A percentile compares a stretch with the other conserved stretches of the same genome.
These are phyloP conservation scores for Durio zibethinus DNA, from an alignment of 345 rosid genomes.

Conservation along the genomic window DNA sequence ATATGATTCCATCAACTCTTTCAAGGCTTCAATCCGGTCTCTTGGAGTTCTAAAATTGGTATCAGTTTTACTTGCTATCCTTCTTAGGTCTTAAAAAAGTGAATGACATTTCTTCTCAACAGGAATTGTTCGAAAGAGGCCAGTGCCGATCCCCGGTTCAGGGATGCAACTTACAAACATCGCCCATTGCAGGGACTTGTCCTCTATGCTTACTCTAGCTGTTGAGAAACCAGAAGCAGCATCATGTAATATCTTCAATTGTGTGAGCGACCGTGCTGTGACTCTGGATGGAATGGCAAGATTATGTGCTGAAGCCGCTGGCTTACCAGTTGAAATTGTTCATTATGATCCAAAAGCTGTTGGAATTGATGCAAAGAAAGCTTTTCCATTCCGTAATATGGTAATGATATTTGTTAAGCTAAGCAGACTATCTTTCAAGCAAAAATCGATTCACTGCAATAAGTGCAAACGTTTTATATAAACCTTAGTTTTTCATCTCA, in stretches of 20 bases:
- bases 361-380: constrained; percentile 86
- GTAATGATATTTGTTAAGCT: constrained; percentile 32
- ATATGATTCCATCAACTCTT: no score
- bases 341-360: constrained; percentile 88
- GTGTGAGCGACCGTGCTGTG: constrained; percentile 86
- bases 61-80: neutral
- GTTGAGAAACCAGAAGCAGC: constrained; percentile 77
- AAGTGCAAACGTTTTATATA: neutral
- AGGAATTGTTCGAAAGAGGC: constrained; percentile 89
- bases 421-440: neutral
- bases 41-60: neutral
- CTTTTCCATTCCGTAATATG: constrained; percentile 90
- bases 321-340: constrained; percentile 61
- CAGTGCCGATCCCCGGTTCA: constrained; percentile 89
- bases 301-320: constrained; percentile 89
- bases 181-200: constrained; percentile 73
- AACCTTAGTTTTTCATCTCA: neutral
- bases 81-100: neutral
- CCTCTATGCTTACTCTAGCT: constrained; percentile 81
- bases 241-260: constrained; percentile 64
- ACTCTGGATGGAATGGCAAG: constrained; percentile 93
- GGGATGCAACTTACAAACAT: constrained; percentile 92
- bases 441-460: neutral
- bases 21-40: neutral
- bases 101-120: neutral